These are phyloP conservation scores for Candida lessepsii DNA, from an alignment of 805 yeast species.

Conservation along the genomic window DNA sequence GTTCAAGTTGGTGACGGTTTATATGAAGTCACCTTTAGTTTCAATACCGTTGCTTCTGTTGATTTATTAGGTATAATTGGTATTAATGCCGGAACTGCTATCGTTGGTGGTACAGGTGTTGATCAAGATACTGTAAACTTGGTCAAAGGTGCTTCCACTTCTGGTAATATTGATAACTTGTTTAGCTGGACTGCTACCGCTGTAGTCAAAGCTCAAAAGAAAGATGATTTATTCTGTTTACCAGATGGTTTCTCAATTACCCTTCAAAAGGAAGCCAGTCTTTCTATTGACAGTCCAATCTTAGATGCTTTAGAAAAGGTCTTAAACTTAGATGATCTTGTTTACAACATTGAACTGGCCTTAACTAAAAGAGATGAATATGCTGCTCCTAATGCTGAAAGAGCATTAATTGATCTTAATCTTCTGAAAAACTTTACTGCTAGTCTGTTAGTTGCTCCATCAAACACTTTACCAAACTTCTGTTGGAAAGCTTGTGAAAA, in stretches of 20 bases:
- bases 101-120: conserved; percentile 17
- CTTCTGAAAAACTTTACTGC: conserved; percentile 2
- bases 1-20: conserved; percentile 20
- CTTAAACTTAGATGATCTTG: conserved; percentile 2
- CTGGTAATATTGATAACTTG: conserved; percentile 16
- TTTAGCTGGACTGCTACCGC: conserved; percentile 26
- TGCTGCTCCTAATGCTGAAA: conserved; percentile 1
- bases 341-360: conserved; percentile 13
- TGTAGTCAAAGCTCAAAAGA: conserved; percentile 20
- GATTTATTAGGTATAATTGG: conserved; percentile 15
- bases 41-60: conserved; percentile 16
- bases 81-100: conserved; percentile 23
- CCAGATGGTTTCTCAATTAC: conserved; percentile 24
- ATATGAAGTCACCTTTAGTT: conserved; percentile 25
- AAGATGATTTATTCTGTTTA: conserved; percentile 23
- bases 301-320: conserved; percentile 11
- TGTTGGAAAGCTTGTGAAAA: conserved; percentile 17
- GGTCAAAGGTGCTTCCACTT: conserved; percentile 14
- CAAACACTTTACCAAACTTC: conserved; percentile 16
- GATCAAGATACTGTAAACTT: conserved; percentile 13
- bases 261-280: conserved; percentile 9
- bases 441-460: conserved; percentile 9
- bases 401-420: conserved; percentile 12
- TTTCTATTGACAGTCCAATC: conserved; percentile 11
- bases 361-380: conserved; percentile 13